These are phyloP conservation scores for Trametes sp. DNA, from an alignment of 1,284 basidiomycete genomes.

Conservation along the genomic window DNA sequence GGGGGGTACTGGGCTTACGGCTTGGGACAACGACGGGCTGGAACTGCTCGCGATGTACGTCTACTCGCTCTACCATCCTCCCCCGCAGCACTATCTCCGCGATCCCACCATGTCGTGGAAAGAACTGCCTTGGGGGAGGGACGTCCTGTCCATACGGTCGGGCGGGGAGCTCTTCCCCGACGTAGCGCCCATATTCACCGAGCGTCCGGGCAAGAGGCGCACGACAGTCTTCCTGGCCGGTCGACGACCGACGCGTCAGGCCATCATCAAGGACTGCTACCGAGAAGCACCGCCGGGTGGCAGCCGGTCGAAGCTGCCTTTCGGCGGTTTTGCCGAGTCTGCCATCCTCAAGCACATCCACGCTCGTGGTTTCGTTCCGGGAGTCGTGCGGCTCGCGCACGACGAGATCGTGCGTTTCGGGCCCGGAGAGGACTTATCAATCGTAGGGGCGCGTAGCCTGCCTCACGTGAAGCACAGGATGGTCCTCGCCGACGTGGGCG, in stretches of 20 bases:
- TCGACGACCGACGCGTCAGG: neutral
- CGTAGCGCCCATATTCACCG: neutral
- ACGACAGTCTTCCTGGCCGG: conserved; percentile 2
- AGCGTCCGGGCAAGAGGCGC: neutral
- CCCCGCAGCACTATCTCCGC: neutral
- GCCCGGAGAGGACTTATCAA: neutral
- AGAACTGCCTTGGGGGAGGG: neutral
- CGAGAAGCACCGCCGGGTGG: neutral
- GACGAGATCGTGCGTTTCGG: conserved; percentile 1
- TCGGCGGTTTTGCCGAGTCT: neutral
- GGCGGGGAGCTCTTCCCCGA: neutral
- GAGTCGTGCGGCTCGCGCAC: conserved; percentile 9
- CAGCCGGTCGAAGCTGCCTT: neutral
- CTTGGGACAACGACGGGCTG: neutral
- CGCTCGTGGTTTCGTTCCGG: conserved; percentile 6
- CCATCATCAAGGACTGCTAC: conserved; percentile 20
- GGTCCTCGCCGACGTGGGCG: conserved; percentile 10
- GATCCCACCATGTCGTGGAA: conserved; percentile 6
- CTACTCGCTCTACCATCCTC: conserved; percentile 14
- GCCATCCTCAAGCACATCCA: conserved; percentile 12
- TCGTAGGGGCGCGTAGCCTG: neutral
- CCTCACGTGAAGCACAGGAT: conserved; percentile 5
- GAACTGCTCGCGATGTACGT: neutral
- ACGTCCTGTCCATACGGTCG: neutral
- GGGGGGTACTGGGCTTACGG: neutral